Conservation (phyloP, 805 yeast species). For the Monosporozyma unispora region DNA sequence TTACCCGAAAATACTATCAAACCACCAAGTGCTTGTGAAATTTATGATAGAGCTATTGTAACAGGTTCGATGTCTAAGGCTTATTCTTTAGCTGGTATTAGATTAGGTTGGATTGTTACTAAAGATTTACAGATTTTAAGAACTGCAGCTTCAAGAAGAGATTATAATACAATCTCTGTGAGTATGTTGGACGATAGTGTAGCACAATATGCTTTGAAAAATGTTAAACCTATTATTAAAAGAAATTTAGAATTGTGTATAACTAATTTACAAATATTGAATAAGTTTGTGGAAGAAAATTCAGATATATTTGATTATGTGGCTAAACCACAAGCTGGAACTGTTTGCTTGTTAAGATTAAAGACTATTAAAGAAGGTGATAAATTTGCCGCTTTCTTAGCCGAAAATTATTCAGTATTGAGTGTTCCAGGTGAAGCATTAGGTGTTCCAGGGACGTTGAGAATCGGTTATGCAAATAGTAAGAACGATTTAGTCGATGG, state of each 20-base stretch:
- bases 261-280: slow-evolving; percentile 31
- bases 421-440: slow-evolving; percentile 45
- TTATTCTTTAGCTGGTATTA: slow-evolving; percentile 43
- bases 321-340: slow-evolving; percentile 38
- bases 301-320: slow-evolving; percentile 33
- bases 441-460: slow-evolving; percentile 33
- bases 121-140: slow-evolving; percentile 26
- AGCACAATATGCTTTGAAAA: slow-evolving; percentile 36
- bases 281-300: slow-evolving; percentile 27
- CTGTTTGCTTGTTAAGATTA: slow-evolving; percentile 37
- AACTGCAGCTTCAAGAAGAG: slow-evolving; percentile 35
- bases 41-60: slow-evolving; percentile 37
- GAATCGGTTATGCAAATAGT: slow-evolving; percentile 43
- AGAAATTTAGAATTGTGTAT: slow-evolving; percentile 35
- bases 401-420: slow-evolving; percentile 30
- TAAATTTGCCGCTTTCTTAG: slow-evolving; percentile 31
- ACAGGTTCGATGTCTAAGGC: slow-evolving; percentile 49
- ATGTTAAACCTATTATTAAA: slow-evolving; percentile 30
- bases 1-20: slow-evolving; percentile 9
- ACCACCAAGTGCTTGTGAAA: slow-evolving; percentile 35
- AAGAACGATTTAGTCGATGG: slow-evolving; percentile 32
- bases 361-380: slow-evolving; percentile 27
- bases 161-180: slow-evolving; percentile 44
- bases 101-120: slow-evolving; percentile 45
- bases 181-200: slow-evolving; percentile 39